Evolutionary conservation across 148 eudicot species (phyloP), one percentile per base, ranked within the genome.

Genomic region (Heliamphora exappendiculata): DNA sequence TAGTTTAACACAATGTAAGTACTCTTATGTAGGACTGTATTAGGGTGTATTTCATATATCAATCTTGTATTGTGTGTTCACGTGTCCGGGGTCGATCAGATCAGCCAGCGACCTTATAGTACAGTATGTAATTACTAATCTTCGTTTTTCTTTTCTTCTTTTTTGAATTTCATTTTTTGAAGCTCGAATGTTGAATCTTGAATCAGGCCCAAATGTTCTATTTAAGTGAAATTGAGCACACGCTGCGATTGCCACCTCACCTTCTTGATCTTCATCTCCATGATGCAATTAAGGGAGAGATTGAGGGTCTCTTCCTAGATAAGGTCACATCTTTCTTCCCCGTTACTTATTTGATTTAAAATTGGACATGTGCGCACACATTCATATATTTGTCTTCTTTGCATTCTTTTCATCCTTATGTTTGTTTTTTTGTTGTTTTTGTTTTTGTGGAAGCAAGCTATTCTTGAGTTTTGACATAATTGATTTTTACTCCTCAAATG

Each of bases 231-330:
- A 51, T 94, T 50, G 92, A 92, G 81, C 97, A 94, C 89, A 91
- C 80, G 42, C 76, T 94, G 85, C 85, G 90, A 13, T 68, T 94
- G 82, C 95, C 91, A 0, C 91, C 97, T 29, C 77, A 84, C 65
- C 83, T 83, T 72, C 88, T 94, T 66, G 70, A 78, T 66, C 87
- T 77, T 54, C 93, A 90, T 22, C 85, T 88, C 53, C 82, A 89
- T 26, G 85, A 87, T 49, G 91, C 92, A 51, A 86, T 94, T 50
- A 90, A 83, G 49, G 86, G 84, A 36, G 85, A 90, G 73, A 92
- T 94, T n/a, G 89, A 94, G 75, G 36, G 71, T 41, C 80, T 88
- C 73, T 94, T 94, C 84, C 78, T 94, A 64, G 97, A 94, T 82
- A 92, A 94, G 91, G 97, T 92, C 7, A 72, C 17, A 19, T 31